Evolutionary conservation across 176 grass and related monocot genomes (phyloP).

Genomic region (Bothriochloa decipiens): DNA sequence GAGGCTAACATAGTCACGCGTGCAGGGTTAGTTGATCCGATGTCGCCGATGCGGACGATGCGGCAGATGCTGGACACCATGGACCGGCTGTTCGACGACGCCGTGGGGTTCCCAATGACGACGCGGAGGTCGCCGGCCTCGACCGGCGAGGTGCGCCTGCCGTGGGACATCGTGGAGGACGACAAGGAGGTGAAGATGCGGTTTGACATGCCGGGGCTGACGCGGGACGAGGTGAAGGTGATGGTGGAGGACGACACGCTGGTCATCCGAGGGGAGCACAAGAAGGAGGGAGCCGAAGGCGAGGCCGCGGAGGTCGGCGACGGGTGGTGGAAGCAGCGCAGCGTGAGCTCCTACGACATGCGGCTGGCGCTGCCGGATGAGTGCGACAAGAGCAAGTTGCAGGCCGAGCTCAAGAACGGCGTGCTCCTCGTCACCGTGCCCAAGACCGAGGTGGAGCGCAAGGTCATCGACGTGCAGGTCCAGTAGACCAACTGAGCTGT

Average conservation of each 20-base stretch:
- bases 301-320: not conserved
- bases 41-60: slow-evolving; percentile 87
- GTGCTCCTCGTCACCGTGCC: slow-evolving; percentile 70
- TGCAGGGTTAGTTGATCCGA: slow-evolving; percentile 63
- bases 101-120: slow-evolving; percentile 44
- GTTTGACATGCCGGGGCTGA: slow-evolving; percentile 79
- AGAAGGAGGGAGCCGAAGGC: slow-evolving; percentile 28
- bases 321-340: slow-evolving; percentile 65
- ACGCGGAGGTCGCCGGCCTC: slow-evolving; percentile 15
- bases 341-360: slow-evolving; percentile 63
- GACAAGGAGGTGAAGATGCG: slow-evolving; percentile 79
- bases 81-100: slow-evolving; percentile 84
- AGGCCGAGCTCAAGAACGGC: slow-evolving; percentile 79
- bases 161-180: slow-evolving; percentile 75
- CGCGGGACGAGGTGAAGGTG: slow-evolving; percentile 78
- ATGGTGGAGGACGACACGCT: slow-evolving; percentile 68
- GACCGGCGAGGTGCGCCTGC: slow-evolving; percentile 43
- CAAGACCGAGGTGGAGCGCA: slow-evolving; percentile 58
- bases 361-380: slow-evolving; percentile 54
- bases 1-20: not conserved
- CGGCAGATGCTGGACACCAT: slow-evolving; percentile 86
- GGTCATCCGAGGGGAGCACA: slow-evolving; percentile 71
- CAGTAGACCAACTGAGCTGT: slow-evolving; percentile 10
- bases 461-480: slow-evolving; percentile 67
- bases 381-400: slow-evolving; percentile 69